Evolutionary conservation across 176 grass and related monocot species (phyloP), one percentile per base, ranked within the genome.

Genomic region (Hordeum vulgare): DNA sequence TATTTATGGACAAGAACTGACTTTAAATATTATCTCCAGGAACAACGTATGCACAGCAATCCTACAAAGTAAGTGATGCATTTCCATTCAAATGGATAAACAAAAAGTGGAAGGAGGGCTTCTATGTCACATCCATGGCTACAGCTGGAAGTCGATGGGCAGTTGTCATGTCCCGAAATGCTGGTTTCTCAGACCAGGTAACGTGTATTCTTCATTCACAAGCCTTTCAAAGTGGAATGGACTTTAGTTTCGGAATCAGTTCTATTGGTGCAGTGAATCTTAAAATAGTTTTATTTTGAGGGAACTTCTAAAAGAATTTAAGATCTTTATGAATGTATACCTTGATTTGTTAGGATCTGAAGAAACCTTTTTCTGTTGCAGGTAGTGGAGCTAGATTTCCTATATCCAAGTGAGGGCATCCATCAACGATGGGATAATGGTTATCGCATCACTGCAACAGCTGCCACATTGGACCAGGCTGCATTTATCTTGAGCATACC

Each of bases 51-150:
- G 86, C 90, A 14, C 95, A 98, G 47, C 95, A 98, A 79, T 98
- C 95, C 24, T 98, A 98, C 44, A 98, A 98, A 90, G 95, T 98
- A 44, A 95, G 92, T 3, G 95, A 98, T 51, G 91, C 95, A 77
- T 98, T 98, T 89, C 95, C 95, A 15, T 98, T 93, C 79, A 98
- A 98, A 81, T 98, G 95, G 95, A 98, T 98, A 91, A 98, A 91
- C 90, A 98, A 95, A 87, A 95, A 98, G 77, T 98, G 95, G 95
- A 98, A 95, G 87, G 95, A 98, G 83, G 92, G 90, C 37, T 98
- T 98, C 76, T 95, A 84, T 86, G 95, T 98, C 65, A 98, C 95
- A 88, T 87, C 95, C 25, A 93, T 95, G 95, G 92, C 92, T 20
- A 95, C 95, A 82, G 92, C 95, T 81, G 95, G 92, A 81, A 95